phyloP scores from a whole-genome alignment of 164 flowering plant species.

The Santalum album region DNA sequence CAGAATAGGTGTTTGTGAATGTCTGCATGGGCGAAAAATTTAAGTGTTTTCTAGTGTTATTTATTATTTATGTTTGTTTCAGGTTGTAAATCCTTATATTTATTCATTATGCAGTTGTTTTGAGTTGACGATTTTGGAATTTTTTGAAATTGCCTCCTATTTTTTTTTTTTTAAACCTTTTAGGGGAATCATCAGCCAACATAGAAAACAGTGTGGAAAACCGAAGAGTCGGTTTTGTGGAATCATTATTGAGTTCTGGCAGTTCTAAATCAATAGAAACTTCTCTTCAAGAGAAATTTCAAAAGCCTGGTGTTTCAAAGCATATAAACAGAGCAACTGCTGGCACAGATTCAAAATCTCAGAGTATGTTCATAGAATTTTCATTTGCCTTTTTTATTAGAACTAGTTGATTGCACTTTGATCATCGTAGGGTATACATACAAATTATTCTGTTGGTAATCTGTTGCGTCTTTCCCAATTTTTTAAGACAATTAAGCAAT shows the following conservation, averaged over 20 bases:
- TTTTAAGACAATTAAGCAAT: too few species aligned
- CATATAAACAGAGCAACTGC: conserved; percentile 11
- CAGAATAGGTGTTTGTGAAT: not conserved
- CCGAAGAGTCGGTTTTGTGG: conserved; percentile 72
- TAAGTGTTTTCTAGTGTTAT: not conserved
- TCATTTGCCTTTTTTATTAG: too few species aligned
- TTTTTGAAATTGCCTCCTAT: conserved; percentile 3
- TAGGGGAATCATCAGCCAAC: conserved; percentile 42
- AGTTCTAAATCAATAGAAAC: conserved; percentile 12
- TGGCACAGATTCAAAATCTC: conserved; percentile 13
- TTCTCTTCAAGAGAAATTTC: conserved; percentile 18
- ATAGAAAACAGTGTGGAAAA: conserved; percentile 39
- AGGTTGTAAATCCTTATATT: not conserved
- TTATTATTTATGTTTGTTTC: not conserved
- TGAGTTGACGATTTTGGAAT: conserved; percentile 4
- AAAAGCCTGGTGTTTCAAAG: conserved; percentile 17
- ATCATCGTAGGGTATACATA: too few species aligned
- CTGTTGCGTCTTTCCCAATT: too few species aligned
- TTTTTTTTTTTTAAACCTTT: conserved; percentile 11
- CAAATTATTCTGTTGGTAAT: too few species aligned
- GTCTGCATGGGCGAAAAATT: not conserved
- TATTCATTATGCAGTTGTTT: not conserved
- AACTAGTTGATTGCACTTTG: too few species aligned
- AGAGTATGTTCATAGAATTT: conserved; percentile 30
- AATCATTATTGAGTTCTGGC: conserved; percentile 43